These are phyloP conservation scores for Magnusiomyces magnusii DNA, from an alignment of 1,139 yeast genomes.

Conservation along the genomic window DNA sequence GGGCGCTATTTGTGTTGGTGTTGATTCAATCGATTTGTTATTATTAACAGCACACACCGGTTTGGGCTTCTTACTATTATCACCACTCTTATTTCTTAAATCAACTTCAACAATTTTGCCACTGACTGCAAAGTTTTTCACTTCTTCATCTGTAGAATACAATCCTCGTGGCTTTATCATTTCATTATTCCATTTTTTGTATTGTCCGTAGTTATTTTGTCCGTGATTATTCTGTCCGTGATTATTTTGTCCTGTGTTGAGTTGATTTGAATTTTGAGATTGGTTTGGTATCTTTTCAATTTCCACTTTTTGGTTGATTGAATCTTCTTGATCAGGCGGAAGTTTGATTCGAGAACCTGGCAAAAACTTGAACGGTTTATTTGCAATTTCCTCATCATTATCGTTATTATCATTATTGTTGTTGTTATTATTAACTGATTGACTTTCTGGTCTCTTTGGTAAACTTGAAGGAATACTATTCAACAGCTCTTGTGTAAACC, in stretches of 20 bases:
- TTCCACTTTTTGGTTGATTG: neutral
- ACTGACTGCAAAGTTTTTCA: slow-evolving; percentile 1
- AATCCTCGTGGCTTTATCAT: neutral
- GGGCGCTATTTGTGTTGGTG: too few relatives aligned
- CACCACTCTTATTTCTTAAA: neutral
- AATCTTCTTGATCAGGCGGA: neutral
- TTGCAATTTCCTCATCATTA: too few relatives aligned
- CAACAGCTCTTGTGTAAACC: neutral
- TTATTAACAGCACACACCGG: neutral
- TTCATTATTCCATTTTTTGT: neutral
- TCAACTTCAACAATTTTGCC: slow-evolving; percentile 5
- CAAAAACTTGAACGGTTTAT: neutral
- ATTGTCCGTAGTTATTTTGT: neutral
- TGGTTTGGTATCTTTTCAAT: neutral
- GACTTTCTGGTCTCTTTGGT: neutral
- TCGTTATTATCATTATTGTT: neutral
- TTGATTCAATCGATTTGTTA: too few relatives aligned
- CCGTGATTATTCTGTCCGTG: too few relatives aligned
- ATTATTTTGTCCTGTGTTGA: too few relatives aligned
- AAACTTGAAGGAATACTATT: neutral
- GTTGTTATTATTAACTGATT: neutral
- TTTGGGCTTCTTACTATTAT: neutral
- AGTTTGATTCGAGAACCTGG: neutral
- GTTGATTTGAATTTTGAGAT: too few relatives aligned
- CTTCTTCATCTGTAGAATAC: slow-evolving; percentile 3